Evolutionary conservation across 768 basidiomycete genomes (phyloP).

Genomic region (Tricholoma furcatifolium): DNA sequence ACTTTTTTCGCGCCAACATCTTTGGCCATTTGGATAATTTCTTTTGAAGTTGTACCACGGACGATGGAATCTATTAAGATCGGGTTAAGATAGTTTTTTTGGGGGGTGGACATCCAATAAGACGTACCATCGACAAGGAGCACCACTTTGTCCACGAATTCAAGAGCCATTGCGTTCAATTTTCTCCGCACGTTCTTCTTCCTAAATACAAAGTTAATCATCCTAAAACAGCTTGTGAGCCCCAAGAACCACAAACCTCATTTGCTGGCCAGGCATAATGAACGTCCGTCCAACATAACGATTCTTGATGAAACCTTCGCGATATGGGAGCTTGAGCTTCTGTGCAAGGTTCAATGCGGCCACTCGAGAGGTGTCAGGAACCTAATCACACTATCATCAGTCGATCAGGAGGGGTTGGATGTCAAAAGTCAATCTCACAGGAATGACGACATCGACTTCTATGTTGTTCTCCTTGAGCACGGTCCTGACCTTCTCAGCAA

Average conservation of each 20-base stretch:
- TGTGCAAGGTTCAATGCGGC: constrained; percentile 96
- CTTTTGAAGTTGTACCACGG: constrained; percentile 96
- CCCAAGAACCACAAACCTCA: constrained; percentile 52
- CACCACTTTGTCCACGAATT: constrained; percentile 90
- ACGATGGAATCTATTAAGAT: constrained; percentile 85
- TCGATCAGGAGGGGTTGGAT: background rate
- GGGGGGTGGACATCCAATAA: background rate
- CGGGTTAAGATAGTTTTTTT: background rate
- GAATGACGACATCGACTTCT: constrained; percentile 93
- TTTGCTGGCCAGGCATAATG: constrained; percentile 99
- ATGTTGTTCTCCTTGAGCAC: constrained; percentile 68
- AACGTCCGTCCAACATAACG: constrained; percentile 98
- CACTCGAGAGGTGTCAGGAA: constrained; percentile 95
- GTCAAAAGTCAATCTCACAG: constrained; percentile 44
- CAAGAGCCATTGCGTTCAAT: constrained; percentile 97
- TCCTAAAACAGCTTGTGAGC: background rate
- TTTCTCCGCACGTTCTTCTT: constrained; percentile 94
- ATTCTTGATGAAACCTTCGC: constrained; percentile 99
- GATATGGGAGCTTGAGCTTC: constrained; percentile 83
- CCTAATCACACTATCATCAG: constrained; percentile 36
- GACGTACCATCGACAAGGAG: constrained; percentile 89
- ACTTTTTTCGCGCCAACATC: constrained; percentile 97
- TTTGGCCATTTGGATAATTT: constrained; percentile 99
- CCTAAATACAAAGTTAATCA: constrained; percentile 36
- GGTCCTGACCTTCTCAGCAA: constrained; percentile 82